Percentiles rank a stretch among this genome's conserved stretches.
phyloP scores from a whole-genome alignment of 495 filamentous ascomycete genomes.

The Penicillium taxi region DNA sequence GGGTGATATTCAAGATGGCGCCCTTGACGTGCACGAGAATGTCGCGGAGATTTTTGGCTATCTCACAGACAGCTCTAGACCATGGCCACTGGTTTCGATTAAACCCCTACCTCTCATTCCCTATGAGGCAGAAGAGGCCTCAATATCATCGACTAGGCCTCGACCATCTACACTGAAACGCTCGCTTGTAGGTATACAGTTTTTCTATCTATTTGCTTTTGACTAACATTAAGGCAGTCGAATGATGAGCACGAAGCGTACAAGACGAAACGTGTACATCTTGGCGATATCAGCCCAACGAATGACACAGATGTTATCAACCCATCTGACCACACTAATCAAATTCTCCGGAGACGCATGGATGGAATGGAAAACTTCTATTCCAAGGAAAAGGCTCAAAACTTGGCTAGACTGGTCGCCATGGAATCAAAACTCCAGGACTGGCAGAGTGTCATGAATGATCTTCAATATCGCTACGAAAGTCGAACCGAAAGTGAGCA shows the following conservation, averaged over 20 bases:
- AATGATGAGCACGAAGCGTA: conserved; percentile 22
- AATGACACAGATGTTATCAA: too few relatives aligned
- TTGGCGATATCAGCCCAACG: conserved; percentile 27
- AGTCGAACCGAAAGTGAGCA: conserved; percentile 30
- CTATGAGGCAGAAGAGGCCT: conserved; percentile 18
- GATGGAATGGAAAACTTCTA: conserved; percentile 28
- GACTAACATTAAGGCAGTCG: conserved; percentile 12
- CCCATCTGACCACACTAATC: too few relatives aligned
- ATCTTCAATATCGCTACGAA: conserved; percentile 41
- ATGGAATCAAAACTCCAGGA: conserved; percentile 19
- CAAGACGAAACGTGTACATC: conserved; percentile 26
- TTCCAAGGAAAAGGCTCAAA: conserved; percentile 21
- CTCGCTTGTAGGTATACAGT: conserved; percentile 24
- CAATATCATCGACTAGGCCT: conserved; percentile 12
- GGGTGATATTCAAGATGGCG: conserved; percentile 42
- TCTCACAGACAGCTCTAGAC: conserved; percentile 25
- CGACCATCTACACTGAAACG: conserved; percentile 24
- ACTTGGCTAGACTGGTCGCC: conserved; percentile 19
- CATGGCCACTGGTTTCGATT: conserved; percentile 39
- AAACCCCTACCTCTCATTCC: conserved; percentile 29
- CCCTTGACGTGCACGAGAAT: conserved; percentile 35
- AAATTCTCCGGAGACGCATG: too few relatives aligned
- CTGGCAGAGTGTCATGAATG: conserved; percentile 20
- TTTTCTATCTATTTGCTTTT: background rate
- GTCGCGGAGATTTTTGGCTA: conserved; percentile 39